Evolutionary conservation across 305 asterid genomes (phyloP).

Genomic region (Fraxinus xanthoxyloides): DNA sequence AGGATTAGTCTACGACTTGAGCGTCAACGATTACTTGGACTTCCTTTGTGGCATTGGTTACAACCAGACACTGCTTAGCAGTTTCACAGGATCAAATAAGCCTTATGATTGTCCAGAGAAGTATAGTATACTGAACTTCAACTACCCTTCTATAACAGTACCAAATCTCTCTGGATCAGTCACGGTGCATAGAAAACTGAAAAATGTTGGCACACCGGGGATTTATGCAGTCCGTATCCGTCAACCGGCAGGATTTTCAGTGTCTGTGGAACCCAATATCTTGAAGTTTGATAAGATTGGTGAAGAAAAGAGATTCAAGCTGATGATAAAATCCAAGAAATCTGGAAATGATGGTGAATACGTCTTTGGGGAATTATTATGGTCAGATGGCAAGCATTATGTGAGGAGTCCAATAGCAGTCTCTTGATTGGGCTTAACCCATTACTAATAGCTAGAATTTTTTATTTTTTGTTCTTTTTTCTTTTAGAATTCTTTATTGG

Average conservation of each 20-base stretch:
- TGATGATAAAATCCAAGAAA: constrained; percentile 29
- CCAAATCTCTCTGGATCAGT: constrained; percentile 18
- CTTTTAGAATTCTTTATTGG: not conserved
- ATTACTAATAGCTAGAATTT: not conserved
- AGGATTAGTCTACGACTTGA: constrained; percentile 70
- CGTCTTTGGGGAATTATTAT: constrained; percentile 46
- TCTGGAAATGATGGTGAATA: not conserved
- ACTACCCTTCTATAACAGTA: constrained; percentile 65
- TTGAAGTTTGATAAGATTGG: constrained; percentile 46
- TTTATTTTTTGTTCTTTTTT: not conserved
- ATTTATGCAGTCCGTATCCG: constrained; percentile 36
- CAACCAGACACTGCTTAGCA: constrained; percentile 27
- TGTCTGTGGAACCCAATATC: constrained; percentile 35
- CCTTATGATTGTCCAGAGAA: constrained; percentile 40
- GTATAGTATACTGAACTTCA: constrained; percentile 38
- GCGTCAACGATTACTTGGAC: constrained; percentile 42
- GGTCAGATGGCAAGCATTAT: constrained; percentile 59
- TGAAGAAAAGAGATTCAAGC: constrained; percentile 50
- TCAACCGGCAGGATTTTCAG: constrained; percentile 27
- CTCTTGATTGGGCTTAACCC: not conserved
- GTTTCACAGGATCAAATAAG: constrained; percentile 14
- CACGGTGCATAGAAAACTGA: constrained; percentile 43
- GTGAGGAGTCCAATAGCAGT: constrained; percentile 61
- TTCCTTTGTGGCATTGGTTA: constrained; percentile 68
- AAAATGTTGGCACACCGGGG: constrained; percentile 61